phyloP scores from a whole-genome alignment of 2,329 filamentous ascomycete species.

The Alternaria gansuensis region DNA sequence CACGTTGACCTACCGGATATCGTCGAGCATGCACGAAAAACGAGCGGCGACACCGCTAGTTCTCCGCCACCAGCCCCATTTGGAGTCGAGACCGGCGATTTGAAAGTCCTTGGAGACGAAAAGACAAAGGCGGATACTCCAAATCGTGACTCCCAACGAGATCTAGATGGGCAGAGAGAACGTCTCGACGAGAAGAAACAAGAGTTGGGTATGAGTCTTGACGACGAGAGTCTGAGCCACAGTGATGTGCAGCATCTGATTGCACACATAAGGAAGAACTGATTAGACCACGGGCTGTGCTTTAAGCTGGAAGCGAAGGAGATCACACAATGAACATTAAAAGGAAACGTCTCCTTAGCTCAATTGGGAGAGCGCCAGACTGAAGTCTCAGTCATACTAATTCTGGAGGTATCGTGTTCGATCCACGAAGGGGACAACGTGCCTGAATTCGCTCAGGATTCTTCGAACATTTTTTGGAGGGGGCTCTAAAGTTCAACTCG shows the following conservation, averaged over 20 bases:
- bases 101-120: neutral
- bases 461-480: too few species aligned
- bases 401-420: constrained; percentile 2
- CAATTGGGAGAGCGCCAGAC: constrained; percentile 19
- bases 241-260: constrained; percentile 13
- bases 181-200: constrained; percentile 7
- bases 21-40: constrained; percentile 15
- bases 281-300: neutral
- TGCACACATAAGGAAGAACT: constrained; percentile 8
- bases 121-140: neutral
- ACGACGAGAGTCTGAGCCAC: constrained; percentile 5
- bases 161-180: constrained; percentile 6
- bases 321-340: neutral
- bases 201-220: constrained; percentile 10
- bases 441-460: constrained; percentile 1
- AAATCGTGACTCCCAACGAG: neutral
- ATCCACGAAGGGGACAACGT: constrained; percentile 5
- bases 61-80: neutral
- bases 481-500: neutral
- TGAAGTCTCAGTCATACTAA: constrained; percentile 13
- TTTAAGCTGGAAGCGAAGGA: neutral
- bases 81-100: constrained; percentile 9
- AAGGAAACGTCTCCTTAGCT: constrained; percentile 10
- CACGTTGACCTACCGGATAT: constrained; percentile 22
- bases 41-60: neutral